Conservation (phyloP, 2,329 filamentous ascomycete species). For the Orbilia brochopaga region DNA sequence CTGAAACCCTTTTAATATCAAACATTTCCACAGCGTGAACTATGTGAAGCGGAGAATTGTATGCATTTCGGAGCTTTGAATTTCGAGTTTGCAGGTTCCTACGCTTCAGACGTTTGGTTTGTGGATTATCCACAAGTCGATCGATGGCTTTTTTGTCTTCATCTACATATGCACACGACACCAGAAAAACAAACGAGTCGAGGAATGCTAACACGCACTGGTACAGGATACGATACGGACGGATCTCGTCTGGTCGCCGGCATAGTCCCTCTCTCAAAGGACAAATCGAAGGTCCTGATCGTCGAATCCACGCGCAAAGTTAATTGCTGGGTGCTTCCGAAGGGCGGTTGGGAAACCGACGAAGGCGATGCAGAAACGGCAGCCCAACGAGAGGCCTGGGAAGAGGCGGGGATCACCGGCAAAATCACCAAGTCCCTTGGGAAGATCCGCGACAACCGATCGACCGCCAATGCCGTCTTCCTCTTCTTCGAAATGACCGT, state of each 20-base stretch:
- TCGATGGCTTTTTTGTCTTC: not conserved
- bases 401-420: slow-evolving; percentile 91
- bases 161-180: not conserved
- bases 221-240: slow-evolving; percentile 84
- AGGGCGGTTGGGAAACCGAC: slow-evolving; percentile 96
- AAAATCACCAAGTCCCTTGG: slow-evolving; percentile 84
- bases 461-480: slow-evolving; percentile 28
- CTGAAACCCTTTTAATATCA: slow-evolving; percentile 13
- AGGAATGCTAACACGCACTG: slow-evolving; percentile 8
- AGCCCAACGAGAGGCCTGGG: slow-evolving; percentile 85
- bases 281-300: slow-evolving; percentile 86
- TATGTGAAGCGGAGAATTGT: slow-evolving; percentile 7
- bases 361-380: slow-evolving; percentile 86
- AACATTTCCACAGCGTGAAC: not conserved
- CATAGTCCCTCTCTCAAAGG: slow-evolving; percentile 83
- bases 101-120: not conserved
- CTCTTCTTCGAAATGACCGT: slow-evolving; percentile 83
- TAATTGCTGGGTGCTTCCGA: slow-evolving; percentile 88
- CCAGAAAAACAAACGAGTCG: not conserved
- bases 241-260: slow-evolving; percentile 95
- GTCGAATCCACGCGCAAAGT: slow-evolving; percentile 91
- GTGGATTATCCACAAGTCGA: too few relatives aligned
- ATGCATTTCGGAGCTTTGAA: slow-evolving; percentile 18
- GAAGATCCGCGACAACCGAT: slow-evolving; percentile 79
- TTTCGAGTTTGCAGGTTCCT: slow-evolving; percentile 1